Base-by-base conservation (phyloP, 2,329 filamentous ascomycete species). In the Alternaria infectoria region DNA sequence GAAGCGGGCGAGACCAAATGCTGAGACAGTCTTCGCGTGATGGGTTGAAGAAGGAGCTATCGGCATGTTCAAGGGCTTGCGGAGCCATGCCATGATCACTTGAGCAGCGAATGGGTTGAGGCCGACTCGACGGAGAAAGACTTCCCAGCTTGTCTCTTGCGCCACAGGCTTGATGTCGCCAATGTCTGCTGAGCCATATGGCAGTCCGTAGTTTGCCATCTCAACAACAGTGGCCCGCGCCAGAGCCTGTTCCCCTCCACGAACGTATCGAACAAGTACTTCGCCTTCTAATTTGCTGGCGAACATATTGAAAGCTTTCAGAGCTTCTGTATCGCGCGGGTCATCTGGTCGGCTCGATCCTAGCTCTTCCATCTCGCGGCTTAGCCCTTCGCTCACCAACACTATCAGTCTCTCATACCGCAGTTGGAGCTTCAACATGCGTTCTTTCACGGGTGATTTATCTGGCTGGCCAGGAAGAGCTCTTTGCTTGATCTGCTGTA, bases 91-190 rank as follows among this genome's bases (percentile, higher is more conserved):
- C 32, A 92, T 79, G 2, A 93, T 81, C 10, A 83, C 82, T 74
- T 93, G 91, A 3, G 91, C 91, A 3, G 90, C 91, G 74, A 88
- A 93, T 0, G 87, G 85, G 76, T 94, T 93, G 74, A 93, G 77
- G 0, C 91, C 91, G 1, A 86, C 84, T 23, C 84, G 82, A 13
- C 90, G 83, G 23, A 94, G 81, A 65, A 91, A 91, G 10, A 87
- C 49, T 75, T 93, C 91, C 89, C 89, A 91, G 28, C 82, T 76
- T 1, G 89, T 89, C 77, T 92, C 90, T 0, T 87, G 85, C 15
- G 86, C 78, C 8, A 86, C 70, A 28, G 88, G 74, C 28, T 71
- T 77, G 57, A 69, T 61, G 26, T 74, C 73, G 8, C 71, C 69
- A 28, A 77, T 73, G 58, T 79, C 77, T 57, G 63, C 52, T 12